A percentile compares a stretch with the other conserved stretches of the same genome.
Evolutionary conservation across 1,139 yeast species (phyloP).

Genomic region (Kurtzmaniella quercitrusa): DNA sequence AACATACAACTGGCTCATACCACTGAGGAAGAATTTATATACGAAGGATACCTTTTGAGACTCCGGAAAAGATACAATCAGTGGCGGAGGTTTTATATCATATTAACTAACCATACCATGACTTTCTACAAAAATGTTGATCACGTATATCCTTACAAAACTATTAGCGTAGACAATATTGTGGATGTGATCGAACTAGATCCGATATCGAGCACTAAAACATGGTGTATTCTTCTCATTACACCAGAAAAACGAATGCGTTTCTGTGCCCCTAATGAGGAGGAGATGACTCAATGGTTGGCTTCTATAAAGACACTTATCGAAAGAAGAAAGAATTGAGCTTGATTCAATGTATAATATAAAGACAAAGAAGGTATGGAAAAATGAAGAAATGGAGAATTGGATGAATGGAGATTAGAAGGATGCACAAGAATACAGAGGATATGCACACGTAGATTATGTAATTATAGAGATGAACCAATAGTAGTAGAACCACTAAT

Average conservation of each 20-base stretch:
- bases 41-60: conserved; percentile 38
- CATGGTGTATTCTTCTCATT: conserved; percentile 46
- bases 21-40: conserved; percentile 32
- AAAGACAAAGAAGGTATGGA: too few relatives aligned
- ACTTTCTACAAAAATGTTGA: conserved; percentile 35
- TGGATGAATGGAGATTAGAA: too few relatives aligned
- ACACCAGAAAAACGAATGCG: conserved; percentile 43
- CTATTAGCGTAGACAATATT: conserved; percentile 32
- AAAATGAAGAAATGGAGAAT: too few relatives aligned
- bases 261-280: conserved; percentile 43
- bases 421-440: too few relatives aligned
- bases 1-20: not conserved
- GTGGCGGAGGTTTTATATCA: conserved; percentile 43
- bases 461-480: too few relatives aligned
- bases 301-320: conserved; percentile 34
- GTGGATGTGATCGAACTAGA: conserved; percentile 53
- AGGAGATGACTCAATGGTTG: conserved; percentile 49
- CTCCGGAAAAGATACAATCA: conserved; percentile 42
- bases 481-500: too few relatives aligned
- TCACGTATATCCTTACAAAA: conserved; percentile 21
- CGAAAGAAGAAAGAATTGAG: conserved; percentile 2
- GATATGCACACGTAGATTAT: too few relatives aligned
- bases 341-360: not conserved
- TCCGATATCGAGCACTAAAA: conserved; percentile 38
- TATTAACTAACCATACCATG: conserved; percentile 38